phyloP scores from a whole-genome alignment of 1,284 basidiomycete species.

The Ustilago lituana region DNA sequence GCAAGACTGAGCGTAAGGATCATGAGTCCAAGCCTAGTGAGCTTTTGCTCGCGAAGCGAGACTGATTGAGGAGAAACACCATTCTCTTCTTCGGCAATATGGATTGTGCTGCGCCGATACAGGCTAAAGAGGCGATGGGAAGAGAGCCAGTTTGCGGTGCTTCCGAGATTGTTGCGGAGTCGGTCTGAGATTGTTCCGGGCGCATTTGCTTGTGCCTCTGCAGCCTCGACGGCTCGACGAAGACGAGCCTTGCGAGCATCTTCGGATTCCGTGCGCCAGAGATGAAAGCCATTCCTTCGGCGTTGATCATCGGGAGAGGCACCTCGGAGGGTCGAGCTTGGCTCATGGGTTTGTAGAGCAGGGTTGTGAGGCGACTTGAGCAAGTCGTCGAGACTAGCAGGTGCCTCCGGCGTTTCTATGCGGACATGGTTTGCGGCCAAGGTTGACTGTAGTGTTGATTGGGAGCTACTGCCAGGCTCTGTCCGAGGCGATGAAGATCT shows the following conservation, averaged over 20 bases:
- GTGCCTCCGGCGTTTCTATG: constrained; percentile 40
- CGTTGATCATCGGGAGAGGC: constrained; percentile 33
- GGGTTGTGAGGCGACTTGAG: constrained; percentile 45
- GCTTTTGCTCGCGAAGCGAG: constrained; percentile 18
- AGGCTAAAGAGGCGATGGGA: constrained; percentile 13
- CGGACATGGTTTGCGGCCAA: constrained; percentile 5
- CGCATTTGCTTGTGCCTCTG: constrained; percentile 14
- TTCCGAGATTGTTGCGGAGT: neutral
- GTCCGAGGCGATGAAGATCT: constrained; percentile 4
- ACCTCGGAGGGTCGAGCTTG: constrained; percentile 27
- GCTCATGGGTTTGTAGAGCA: constrained; percentile 5
- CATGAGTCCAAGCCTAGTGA: constrained; percentile 68
- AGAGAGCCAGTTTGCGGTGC: neutral
- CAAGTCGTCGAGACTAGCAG: constrained; percentile 40
- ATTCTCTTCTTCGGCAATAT: constrained; percentile 7
- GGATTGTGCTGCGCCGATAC: constrained; percentile 18
- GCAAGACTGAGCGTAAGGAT: constrained; percentile 71
- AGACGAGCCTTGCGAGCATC: constrained; percentile 28
- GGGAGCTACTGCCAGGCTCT: constrained; percentile 16
- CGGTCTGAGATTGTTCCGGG: constrained; percentile 4
- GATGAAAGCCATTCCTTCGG: constrained; percentile 50
- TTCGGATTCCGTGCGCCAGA: constrained; percentile 55
- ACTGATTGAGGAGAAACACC: neutral
- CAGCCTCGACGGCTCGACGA: constrained; percentile 17
- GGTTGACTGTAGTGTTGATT: constrained; percentile 9